Percentiles rank a stretch among this genome's conserved stretches.
Conservation (phyloP, 768 basidiomycete species). For the Sporobolomyces roseus region DNA sequence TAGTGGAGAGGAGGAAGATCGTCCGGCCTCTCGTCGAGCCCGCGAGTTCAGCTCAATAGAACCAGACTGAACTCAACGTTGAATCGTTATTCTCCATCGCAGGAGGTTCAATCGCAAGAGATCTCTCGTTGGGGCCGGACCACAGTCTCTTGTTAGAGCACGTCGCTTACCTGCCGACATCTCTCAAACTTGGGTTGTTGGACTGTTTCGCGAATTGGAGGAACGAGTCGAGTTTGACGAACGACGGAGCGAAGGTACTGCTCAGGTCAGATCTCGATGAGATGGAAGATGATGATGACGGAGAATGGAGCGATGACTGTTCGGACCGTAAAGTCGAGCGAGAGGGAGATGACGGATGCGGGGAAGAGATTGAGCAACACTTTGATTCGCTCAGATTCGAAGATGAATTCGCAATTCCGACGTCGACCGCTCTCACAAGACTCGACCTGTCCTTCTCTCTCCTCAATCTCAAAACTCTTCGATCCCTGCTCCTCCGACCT, state of each 20-base stretch:
- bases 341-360: not conserved
- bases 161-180: slow-evolving; percentile 18
- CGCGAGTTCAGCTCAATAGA: no score
- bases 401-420: not conserved
- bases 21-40: not conserved
- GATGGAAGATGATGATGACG: not conserved
- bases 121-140: slow-evolving; percentile 3
- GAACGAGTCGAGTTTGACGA: not conserved
- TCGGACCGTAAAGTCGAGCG: not conserved
- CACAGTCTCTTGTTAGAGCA: slow-evolving; percentile 15
- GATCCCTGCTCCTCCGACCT: not conserved
- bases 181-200: slow-evolving; percentile 16
- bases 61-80: no score
- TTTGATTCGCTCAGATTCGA: not conserved
- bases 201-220: slow-evolving; percentile 20
- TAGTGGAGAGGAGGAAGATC: slow-evolving; percentile 4
- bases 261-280: slow-evolving; percentile 5
- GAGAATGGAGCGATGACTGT: not conserved
- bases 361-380: no score
- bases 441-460: slow-evolving; percentile 26
- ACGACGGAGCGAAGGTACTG: slow-evolving; percentile 1
- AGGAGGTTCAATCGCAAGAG: slow-evolving; percentile 9
- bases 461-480: no score
- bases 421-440: not conserved
- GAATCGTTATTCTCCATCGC: not conserved